Base-by-base conservation (phyloP, 345 rosid species). In the Lenwebbia sp. region DNA sequence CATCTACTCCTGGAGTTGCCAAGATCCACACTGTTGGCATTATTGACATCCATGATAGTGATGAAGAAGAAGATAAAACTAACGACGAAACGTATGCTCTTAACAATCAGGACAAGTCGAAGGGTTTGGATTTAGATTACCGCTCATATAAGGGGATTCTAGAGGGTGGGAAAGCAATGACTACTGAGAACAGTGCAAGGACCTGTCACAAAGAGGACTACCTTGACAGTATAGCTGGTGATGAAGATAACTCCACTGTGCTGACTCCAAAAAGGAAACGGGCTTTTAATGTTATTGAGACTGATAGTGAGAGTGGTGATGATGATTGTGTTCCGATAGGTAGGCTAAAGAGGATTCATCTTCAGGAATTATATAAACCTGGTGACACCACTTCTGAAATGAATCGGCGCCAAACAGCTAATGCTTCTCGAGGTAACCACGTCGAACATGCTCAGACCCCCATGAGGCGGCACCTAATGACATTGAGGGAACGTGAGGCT, bases 271-370 rank as follows among this genome's bases (percentile, higher is more conserved):
- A 93, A 85, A 94, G 94, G 91, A 96, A 89, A 88, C 92, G 89
- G 76, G 93, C 89, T 87, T 88, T 85, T 22, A 91, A 89, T 28
- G 70, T 94, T 86, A 89, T 96, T 44, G 87, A 89, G 30, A 95
- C 94, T 84, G 96, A 94, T 85, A 85, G 92, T 5, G 98, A 95
- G 87, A 88, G 91, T 85, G 93, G 91, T 25, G 92, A 91, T 44
- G 92, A 92, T 58, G 87, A 83, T 33, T 91, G 92, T 87, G 84
- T 90, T 65, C 95, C 94, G 3, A 91, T 94, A 84, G 85, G 88
- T 17, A 75, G 76, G 70, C 89, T 93, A 86, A 91, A 89, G 92
- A 91, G 86, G 87, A 33, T 87, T 86, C 88, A 54, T 76, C 84
- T 85, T 81, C 85, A 37, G 52, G 90, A 88, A 70, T 70, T 70